phyloP scores from a whole-genome alignment of 768 basidiomycete species.

The Rhizopogon salebrosus region DNA sequence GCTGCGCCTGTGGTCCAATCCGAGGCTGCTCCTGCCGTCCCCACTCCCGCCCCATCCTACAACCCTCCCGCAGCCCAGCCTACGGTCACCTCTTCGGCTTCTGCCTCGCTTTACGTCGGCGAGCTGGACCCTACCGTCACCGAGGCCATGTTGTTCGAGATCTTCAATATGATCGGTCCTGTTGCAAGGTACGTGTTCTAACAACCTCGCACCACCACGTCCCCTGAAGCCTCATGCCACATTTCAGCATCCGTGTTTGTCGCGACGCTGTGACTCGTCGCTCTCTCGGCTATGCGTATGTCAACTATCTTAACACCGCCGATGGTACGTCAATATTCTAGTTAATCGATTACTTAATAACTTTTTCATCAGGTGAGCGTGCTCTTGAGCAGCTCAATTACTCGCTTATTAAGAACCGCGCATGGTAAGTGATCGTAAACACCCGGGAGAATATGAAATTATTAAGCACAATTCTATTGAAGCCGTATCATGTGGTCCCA shows the following conservation, averaged over 20 bases:
- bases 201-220: background rate
- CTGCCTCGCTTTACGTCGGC: constrained; percentile 96
- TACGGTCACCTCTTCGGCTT: constrained; percentile 63
- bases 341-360: background rate
- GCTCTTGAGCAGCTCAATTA: constrained; percentile 99
- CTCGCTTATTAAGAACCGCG: constrained; percentile 95
- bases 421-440: constrained; percentile 58
- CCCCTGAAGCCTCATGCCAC: background rate
- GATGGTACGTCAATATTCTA: constrained; percentile 61
- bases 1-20: constrained; percentile 46
- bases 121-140: constrained; percentile 98
- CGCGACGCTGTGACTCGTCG: constrained; percentile 99
- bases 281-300: constrained; percentile 98
- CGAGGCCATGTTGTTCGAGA: constrained; percentile 99
- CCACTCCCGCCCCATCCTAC: constrained; percentile 47
- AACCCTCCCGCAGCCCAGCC: constrained; percentile 42
- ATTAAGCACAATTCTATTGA: constrained; percentile 10
- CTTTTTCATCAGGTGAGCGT: constrained; percentile 68
- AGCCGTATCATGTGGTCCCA: constrained; percentile 99
- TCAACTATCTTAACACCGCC: constrained; percentile 93
- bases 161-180: constrained; percentile 99
- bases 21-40: constrained; percentile 41
- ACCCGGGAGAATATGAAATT: background rate
- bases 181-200: constrained; percentile 76
- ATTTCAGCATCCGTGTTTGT: constrained; percentile 90